Percentiles rank a stretch among this genome's conserved stretches.
Evolutionary conservation across 305 asterid species (phyloP).

Genomic region (Andrographis paniculata): DNA sequence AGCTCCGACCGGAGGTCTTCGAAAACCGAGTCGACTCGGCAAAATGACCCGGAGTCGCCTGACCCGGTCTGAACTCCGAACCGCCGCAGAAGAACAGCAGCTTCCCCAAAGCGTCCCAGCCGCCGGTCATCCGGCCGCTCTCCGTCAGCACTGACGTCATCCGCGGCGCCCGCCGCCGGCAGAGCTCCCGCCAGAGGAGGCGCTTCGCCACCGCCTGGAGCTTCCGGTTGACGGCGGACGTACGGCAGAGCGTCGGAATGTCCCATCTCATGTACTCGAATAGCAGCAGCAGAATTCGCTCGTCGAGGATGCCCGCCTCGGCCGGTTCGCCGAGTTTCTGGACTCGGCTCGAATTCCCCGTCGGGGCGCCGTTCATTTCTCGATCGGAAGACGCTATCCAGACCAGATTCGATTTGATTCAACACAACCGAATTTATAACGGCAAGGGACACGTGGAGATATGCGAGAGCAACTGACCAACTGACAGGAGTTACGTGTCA

Average conservation of each 20-base stretch:
- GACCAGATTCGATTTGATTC: too few relatives aligned
- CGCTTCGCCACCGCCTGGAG: constrained; percentile 67
- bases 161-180: constrained; percentile 52
- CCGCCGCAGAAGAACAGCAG: constrained; percentile 73
- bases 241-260: constrained; percentile 39
- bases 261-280: constrained; percentile 61
- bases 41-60: constrained; percentile 58
- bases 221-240: constrained; percentile 38
- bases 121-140: constrained; percentile 39
- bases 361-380: too few relatives aligned
- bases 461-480: too few relatives aligned
- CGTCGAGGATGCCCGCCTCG: constrained; percentile 44
- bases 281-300: constrained; percentile 38
- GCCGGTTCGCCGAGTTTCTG: constrained; percentile 18
- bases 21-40: constrained; percentile 50
- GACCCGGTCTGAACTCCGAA: too few relatives aligned
- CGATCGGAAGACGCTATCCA: too few relatives aligned
- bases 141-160: constrained; percentile 35
- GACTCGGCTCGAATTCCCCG: too few relatives aligned
- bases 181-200: constrained; percentile 64
- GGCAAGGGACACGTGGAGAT: too few relatives aligned
- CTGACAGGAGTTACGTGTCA: too few relatives aligned
- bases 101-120: constrained; percentile 72
- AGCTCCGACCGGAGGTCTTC: constrained; percentile 75
- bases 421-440: too few relatives aligned